A percentile compares a stretch with the other conserved stretches of the same genome.
phyloP scores from a whole-genome alignment of 306 rosid species.

The Sechiopsis laciniata region DNA sequence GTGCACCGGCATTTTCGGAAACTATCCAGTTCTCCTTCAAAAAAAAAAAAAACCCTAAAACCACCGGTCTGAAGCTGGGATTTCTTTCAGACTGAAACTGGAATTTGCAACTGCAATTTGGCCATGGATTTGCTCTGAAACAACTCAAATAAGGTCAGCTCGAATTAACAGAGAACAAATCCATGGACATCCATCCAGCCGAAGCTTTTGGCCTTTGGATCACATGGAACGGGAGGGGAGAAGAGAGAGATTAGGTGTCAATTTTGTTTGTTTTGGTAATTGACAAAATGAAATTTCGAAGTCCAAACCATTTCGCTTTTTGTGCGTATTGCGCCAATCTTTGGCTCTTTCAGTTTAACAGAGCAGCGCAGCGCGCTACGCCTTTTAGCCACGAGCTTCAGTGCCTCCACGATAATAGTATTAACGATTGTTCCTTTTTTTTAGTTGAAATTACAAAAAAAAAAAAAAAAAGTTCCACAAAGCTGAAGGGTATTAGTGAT shows the following conservation, averaged over 20 bases:
- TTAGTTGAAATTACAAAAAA: too few species aligned
- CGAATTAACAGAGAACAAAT: neutral
- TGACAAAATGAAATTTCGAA: constrained; percentile 1
- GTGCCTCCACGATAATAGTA: neutral
- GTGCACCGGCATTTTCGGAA: constrained; percentile 58
- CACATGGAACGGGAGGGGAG: constrained; percentile 28
- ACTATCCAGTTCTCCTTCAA: neutral
- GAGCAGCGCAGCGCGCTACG: neutral
- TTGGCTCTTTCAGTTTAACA: neutral
- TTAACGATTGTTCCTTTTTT: neutral
- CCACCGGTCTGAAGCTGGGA: constrained; percentile 10
- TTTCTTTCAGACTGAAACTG: constrained; percentile 24
- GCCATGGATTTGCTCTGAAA: constrained; percentile 20
- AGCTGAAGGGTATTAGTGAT: too few species aligned
- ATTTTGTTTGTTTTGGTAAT: neutral
- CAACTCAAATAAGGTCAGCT: neutral
- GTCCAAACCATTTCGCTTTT: neutral
- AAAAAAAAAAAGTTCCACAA: too few species aligned
- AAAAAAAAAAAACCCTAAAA: constrained; percentile 48
- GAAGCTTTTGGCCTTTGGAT: constrained; percentile 21
- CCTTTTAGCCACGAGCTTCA: neutral
- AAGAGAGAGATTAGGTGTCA: constrained; percentile 24
- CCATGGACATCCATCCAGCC: constrained; percentile 15
- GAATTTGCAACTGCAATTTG: constrained; percentile 16
- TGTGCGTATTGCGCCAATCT: neutral